Evolutionary conservation across 768 basidiomycete genomes (phyloP).

Genomic region (Lanmaoa pseudosensibilis): DNA sequence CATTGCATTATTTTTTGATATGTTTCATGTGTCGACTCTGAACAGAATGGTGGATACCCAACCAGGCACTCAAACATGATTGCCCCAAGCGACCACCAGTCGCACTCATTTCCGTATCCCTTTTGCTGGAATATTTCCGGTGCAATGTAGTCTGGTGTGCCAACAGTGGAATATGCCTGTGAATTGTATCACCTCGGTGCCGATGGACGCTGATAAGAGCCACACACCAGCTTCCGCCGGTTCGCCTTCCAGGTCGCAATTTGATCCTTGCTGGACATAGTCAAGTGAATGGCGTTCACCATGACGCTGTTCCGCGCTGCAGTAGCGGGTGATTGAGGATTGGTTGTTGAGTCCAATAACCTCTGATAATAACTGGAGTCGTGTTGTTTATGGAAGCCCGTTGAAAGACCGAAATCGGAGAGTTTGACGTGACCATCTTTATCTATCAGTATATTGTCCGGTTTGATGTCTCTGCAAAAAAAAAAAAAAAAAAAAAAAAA

Average conservation of each 20-base stretch:
- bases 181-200: neutral
- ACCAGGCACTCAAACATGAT: constrained; percentile 99
- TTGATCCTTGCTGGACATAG: constrained; percentile 89
- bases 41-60: constrained; percentile 96
- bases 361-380: constrained; percentile 94
- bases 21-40: constrained; percentile 93
- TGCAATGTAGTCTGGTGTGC: constrained; percentile 95
- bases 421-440: constrained; percentile 96
- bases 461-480: constrained; percentile 98
- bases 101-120: constrained; percentile 98
- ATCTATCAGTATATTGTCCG: constrained; percentile 91
- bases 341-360: constrained; percentile 66
- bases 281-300: constrained; percentile 96
- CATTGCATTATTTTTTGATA: constrained; percentile 98
- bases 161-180: constrained; percentile 96
- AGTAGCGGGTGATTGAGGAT: constrained; percentile 42
- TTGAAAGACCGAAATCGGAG: constrained; percentile 97
- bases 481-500: too few species aligned
- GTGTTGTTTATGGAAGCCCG: constrained; percentile 99
- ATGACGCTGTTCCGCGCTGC: constrained; percentile 87
- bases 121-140: constrained; percentile 96
- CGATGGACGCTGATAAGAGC: neutral
- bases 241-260: constrained; percentile 99
- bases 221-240: constrained; percentile 83
- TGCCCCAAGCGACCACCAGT: constrained; percentile 99